Base-by-base conservation (phyloP, 1,284 basidiomycete species). In the Coniophora puteana region DNA sequence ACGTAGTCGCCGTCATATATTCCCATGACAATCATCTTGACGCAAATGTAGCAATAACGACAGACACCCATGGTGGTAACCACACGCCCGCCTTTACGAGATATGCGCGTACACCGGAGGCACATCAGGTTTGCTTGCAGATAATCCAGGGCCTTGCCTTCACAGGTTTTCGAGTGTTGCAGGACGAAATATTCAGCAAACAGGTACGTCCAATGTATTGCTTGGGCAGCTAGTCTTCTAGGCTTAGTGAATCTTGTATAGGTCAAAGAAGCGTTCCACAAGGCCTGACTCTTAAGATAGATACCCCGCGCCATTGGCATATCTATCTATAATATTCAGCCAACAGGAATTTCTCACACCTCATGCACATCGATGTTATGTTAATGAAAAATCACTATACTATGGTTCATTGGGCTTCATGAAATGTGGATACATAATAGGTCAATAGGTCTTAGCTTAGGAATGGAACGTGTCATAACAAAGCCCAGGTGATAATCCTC, bases 61-160 rank as follows among this genome's bases (percentile, higher is more conserved):
- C 81, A 3, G 62, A 66, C 39, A 69, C 69, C 4, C 59, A 70
- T 28, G 80, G 81, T 24, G 79, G 77, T 10, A 88, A 88, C 49
- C 83, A 87, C 46, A 85, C 84, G 1, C 63, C 72, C 5, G 75
- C 66, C 2, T 89, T 88, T 55, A 68, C 83, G 5, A 59, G 64
- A 18, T 72, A 83, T 13, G 79, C 84, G 14, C 66, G 67, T 24
- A 79, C 74, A 14, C 58, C 63, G 31, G 76, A 78, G 46, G 83
- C 86, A 11, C 86, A 89, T 52, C 60, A 68, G 29, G 71, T 72
- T 11, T 74, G 76, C 25, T 67, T 89, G 51, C 57, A 63, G 11
- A 60, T 80, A 20, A 71, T 78, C 20, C 83, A 80, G 53, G 78
- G 71, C 14, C 59, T 89, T 22, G 80, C 85, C 4, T 61, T 73